Evolutionary conservation across 192 early-diverging fungal genomes (phyloP).

Genomic region (Phlyctochytrium arcticum): DNA sequence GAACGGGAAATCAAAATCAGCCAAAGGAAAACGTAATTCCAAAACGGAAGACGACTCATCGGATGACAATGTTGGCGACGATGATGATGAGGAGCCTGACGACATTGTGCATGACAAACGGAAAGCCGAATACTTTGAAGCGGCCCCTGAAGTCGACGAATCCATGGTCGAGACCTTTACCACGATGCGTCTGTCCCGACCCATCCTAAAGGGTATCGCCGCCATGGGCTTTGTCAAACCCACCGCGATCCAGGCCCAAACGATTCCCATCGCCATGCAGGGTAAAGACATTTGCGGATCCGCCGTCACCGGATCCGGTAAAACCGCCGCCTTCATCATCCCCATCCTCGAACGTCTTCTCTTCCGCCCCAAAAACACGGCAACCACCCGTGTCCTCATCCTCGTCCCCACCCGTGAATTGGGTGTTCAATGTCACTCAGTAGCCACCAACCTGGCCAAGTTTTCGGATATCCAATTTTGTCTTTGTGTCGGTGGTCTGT

Average conservation of each 20-base stretch:
- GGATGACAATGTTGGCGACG: conserved; percentile 5
- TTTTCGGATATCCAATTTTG: conserved; percentile 85
- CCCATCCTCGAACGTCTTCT: conserved; percentile 93
- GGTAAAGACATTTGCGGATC: conserved; percentile 98
- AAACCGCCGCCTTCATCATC: conserved; percentile 95
- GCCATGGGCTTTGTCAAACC: conserved; percentile 88
- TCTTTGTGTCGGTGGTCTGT: conserved; percentile 88
- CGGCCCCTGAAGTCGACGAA: conserved; percentile 21
- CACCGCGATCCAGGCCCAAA: conserved; percentile 86
- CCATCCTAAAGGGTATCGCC: conserved; percentile 87
- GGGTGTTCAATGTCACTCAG: conserved; percentile 94
- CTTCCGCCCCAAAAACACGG: conserved; percentile 75
- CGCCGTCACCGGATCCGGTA: conserved; percentile 97
- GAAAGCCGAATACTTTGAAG: conserved; percentile 48
- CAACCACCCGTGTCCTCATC: conserved; percentile 82
- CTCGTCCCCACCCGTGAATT: conserved; percentile 97
- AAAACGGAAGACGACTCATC: conserved; percentile 12
- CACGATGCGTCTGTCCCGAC: conserved; percentile 88
- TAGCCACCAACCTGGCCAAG: conserved; percentile 75
- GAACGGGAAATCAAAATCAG: not conserved
- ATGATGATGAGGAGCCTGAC: conserved; percentile 13
- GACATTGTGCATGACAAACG: conserved; percentile 34
- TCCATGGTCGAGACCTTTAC: conserved; percentile 70
- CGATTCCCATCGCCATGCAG: conserved; percentile 91
- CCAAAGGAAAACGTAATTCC: too few relatives aligned